Percentiles rank a stretch among this genome's conserved stretches.
Evolutionary conservation across 2,329 filamentous ascomycete species (phyloP).

Genomic region (Immersiporthe knoxdaviesiana): DNA sequence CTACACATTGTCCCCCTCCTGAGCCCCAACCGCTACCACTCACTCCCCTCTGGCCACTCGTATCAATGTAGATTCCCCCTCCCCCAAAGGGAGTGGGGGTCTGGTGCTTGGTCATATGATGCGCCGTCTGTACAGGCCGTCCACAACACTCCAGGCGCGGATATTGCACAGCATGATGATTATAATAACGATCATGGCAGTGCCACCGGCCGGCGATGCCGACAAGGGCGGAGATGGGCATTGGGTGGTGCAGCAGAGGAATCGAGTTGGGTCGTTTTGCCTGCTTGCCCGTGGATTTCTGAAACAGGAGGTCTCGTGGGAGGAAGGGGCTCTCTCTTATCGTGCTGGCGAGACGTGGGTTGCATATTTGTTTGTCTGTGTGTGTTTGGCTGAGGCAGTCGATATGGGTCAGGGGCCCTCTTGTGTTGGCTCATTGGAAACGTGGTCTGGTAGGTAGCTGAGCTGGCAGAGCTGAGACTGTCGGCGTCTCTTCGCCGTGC

Average conservation of each 20-base stretch:
- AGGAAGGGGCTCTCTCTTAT: neutral
- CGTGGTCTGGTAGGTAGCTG: no score
- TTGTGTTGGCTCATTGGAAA: no score
- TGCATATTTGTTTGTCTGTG: no score
- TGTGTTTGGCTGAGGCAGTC: no score
- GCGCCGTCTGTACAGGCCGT: constrained; percentile 22
- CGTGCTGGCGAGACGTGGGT: neutral
- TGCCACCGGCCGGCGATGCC: constrained; percentile 18
- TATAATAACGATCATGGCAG: constrained; percentile 18
- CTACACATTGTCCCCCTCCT: no score
- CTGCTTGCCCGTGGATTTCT: neutral
- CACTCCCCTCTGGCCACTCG: neutral
- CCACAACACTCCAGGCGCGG: constrained; percentile 19
- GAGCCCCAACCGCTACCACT: no score
- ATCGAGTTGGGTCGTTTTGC: neutral
- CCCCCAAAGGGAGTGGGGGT: no score
- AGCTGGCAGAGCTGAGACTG: neutral
- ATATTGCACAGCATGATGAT: constrained; percentile 23
- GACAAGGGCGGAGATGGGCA: constrained; percentile 16
- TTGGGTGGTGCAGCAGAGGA: no score
- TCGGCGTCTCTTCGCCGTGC: neutral
- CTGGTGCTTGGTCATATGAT: constrained; percentile 14
- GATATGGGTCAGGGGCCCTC: no score
- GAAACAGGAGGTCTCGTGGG: no score
- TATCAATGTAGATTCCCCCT: neutral